Evolutionary conservation across 2,329 filamentous ascomycete species (phyloP).

Genomic region (Aspergillus sergii): DNA sequence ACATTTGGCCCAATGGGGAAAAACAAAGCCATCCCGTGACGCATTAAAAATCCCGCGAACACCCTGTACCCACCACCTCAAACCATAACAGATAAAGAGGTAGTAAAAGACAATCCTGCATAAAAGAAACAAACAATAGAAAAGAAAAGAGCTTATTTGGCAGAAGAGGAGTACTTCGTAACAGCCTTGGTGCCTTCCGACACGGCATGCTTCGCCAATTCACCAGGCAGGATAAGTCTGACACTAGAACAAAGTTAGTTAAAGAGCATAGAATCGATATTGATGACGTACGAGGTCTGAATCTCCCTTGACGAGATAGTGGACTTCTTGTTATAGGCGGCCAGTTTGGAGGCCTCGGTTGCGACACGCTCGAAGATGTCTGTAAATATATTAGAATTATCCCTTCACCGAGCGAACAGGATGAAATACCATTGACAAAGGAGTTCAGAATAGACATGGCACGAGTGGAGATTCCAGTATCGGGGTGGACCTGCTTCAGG

Average conservation of each 20-base stretch:
- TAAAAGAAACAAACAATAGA: slow-evolving; percentile 65
- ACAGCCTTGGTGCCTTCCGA: slow-evolving; percentile 99
- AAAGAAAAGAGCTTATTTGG: slow-evolving; percentile 76
- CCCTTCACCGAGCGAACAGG: background rate
- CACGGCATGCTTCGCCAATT: slow-evolving; percentile 98
- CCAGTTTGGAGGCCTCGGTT: slow-evolving; percentile 97
- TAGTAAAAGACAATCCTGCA: slow-evolving; percentile 47
- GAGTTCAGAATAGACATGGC: slow-evolving; percentile 99
- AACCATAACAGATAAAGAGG: slow-evolving; percentile 46
- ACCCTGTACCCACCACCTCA: slow-evolving; percentile 50
- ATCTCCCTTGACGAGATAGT: slow-evolving; percentile 99
- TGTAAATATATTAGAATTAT: slow-evolving; percentile 38
- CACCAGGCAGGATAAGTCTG: slow-evolving; percentile 94
- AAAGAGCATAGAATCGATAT: background rate
- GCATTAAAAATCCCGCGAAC: slow-evolving; percentile 50
- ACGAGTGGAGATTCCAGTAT: slow-evolving; percentile 99
- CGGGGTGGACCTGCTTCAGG: slow-evolving; percentile 99
- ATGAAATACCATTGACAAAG: slow-evolving; percentile 87
- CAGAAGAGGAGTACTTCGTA: slow-evolving; percentile 99
- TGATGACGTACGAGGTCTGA: slow-evolving; percentile 76
- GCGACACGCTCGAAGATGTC: slow-evolving; percentile 99
- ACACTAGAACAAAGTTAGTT: slow-evolving; percentile 58
- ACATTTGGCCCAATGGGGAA: slow-evolving; percentile 42
- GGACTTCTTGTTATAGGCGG: slow-evolving; percentile 99
- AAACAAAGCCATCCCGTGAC: slow-evolving; percentile 51